phyloP scores from a whole-genome alignment of 2,329 filamentous ascomycete species.

The Rasamsonia emersonii region DNA sequence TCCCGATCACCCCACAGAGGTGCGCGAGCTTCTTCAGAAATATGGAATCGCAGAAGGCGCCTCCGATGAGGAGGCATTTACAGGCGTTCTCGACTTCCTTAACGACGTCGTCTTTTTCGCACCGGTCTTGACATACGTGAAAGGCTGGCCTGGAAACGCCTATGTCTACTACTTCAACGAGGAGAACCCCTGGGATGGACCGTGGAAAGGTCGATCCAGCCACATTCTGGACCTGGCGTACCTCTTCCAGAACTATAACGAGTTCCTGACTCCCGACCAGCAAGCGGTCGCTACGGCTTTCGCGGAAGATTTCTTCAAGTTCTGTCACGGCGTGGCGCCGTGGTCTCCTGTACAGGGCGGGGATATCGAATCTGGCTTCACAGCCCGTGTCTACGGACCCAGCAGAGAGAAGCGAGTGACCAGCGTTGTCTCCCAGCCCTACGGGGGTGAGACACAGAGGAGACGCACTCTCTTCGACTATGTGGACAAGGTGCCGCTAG shows the following conservation, averaged over 20 bases:
- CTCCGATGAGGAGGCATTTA: constrained; percentile 34
- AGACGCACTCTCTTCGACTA: constrained; percentile 18
- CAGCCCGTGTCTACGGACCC: constrained; percentile 20
- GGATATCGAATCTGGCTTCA: constrained; percentile 13
- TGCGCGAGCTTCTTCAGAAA: constrained; percentile 22
- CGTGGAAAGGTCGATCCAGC: constrained; percentile 29
- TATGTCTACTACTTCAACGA: constrained; percentile 42
- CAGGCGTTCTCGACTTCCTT: constrained; percentile 34
- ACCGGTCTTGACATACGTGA: constrained; percentile 33
- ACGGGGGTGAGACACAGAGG: constrained; percentile 15
- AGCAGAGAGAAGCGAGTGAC: constrained; percentile 9
- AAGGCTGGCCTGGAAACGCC: constrained; percentile 24
- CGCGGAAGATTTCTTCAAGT: constrained; percentile 31
- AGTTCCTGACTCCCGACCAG: constrained; percentile 27
- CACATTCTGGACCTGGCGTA: constrained; percentile 41
- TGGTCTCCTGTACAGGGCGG: constrained; percentile 19
- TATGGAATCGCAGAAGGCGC: constrained; percentile 33
- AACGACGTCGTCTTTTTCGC: constrained; percentile 42
- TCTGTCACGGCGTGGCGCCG: constrained; percentile 28
- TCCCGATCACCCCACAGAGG: constrained; percentile 15
- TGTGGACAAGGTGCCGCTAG: constrained; percentile 14
- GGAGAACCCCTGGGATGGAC: constrained; percentile 39
- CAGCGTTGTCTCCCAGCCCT: constrained; percentile 10
- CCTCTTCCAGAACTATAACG: constrained; percentile 40
- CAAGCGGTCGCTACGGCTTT: constrained; percentile 22